Conservation (phyloP, 148 eudicot species). For the Simmondsia chinensis region DNA sequence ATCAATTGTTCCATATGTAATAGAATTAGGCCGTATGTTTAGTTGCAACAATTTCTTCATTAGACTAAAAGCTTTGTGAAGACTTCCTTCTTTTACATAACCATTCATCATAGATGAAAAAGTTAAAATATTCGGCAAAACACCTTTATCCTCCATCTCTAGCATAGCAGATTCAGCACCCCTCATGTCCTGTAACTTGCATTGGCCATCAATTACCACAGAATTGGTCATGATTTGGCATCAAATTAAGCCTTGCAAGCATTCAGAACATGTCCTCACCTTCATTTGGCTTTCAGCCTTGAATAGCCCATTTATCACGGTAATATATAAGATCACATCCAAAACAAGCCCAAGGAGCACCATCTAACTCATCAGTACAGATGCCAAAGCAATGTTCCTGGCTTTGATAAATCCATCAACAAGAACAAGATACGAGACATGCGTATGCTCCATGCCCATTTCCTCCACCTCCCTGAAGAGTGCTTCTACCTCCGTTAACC, state of each 20-base stretch:
- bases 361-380: conserved; percentile 58
- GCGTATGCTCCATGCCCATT: conserved; percentile 55
- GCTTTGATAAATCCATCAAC: conserved; percentile 47
- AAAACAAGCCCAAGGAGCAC: conserved; percentile 51
- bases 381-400: conserved; percentile 30
- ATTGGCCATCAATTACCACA: conserved; percentile 62
- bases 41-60: conserved; percentile 41
- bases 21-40: conserved; percentile 50
- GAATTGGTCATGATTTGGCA: conserved; percentile 57
- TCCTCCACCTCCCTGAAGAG: conserved; percentile 59
- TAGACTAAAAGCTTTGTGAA: conserved; percentile 48
- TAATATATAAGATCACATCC: conserved; percentile 50
- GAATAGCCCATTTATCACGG: conserved; percentile 70
- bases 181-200: conserved; percentile 60
- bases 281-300: conserved; percentile 48
- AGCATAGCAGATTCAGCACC: conserved; percentile 44
- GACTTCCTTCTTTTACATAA: conserved; percentile 50
- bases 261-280: conserved; percentile 56
- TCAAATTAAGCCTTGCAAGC: conserved; percentile 29
- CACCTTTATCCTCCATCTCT: conserved; percentile 57
- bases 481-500: conserved; percentile 43
- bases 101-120: conserved; percentile 64
- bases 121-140: conserved; percentile 49
- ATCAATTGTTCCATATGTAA: conserved; percentile 54
- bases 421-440: conserved; percentile 55